phyloP scores from a whole-genome alignment of 2,329 filamentous ascomycete genomes.

The Sporothrix brunneoviolacea region DNA sequence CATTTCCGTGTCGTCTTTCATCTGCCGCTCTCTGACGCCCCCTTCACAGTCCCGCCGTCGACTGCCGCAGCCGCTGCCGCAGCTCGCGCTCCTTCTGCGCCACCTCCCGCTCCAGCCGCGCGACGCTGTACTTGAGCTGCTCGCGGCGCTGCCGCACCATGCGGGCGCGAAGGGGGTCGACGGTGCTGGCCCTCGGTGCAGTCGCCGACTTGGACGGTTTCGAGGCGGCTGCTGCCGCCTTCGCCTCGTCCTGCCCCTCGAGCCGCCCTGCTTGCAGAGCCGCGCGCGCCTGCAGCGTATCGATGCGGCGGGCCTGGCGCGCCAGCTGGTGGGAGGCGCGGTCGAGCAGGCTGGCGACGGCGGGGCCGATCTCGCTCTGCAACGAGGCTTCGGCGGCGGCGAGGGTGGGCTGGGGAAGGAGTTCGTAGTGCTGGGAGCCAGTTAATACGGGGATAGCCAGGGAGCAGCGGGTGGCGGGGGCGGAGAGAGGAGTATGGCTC shows the following conservation, averaged over 20 bases:
- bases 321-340: slow-evolving; percentile 80
- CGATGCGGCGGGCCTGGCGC: slow-evolving; percentile 73
- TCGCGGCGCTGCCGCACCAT: slow-evolving; percentile 76
- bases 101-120: slow-evolving; percentile 79
- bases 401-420: slow-evolving; percentile 78
- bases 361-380: slow-evolving; percentile 83
- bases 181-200: too few species aligned
- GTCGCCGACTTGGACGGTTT: too few species aligned
- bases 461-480: not conserved
- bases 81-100: slow-evolving; percentile 62
- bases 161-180: slow-evolving; percentile 43
- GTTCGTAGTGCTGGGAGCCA: slow-evolving; percentile 88
- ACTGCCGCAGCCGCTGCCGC: slow-evolving; percentile 36
- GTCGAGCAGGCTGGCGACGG: slow-evolving; percentile 69
- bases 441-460: not conserved
- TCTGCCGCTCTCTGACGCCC: not conserved
- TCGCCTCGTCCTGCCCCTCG: slow-evolving; percentile 18
- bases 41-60: slow-evolving; percentile 4
- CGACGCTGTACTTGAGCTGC: slow-evolving; percentile 77
- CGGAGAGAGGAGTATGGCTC: slow-evolving; percentile 31
- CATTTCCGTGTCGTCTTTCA: not conserved
- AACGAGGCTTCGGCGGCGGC: slow-evolving; percentile 76
- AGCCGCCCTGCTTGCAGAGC: slow-evolving; percentile 74
- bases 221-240: slow-evolving; percentile 13
- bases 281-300: slow-evolving; percentile 72